Percentiles rank a stretch among this genome's conserved stretches.
Evolutionary conservation across 2,329 filamentous ascomycete genomes (phyloP).

Genomic region (Emmonsiellopsis sp.): DNA sequence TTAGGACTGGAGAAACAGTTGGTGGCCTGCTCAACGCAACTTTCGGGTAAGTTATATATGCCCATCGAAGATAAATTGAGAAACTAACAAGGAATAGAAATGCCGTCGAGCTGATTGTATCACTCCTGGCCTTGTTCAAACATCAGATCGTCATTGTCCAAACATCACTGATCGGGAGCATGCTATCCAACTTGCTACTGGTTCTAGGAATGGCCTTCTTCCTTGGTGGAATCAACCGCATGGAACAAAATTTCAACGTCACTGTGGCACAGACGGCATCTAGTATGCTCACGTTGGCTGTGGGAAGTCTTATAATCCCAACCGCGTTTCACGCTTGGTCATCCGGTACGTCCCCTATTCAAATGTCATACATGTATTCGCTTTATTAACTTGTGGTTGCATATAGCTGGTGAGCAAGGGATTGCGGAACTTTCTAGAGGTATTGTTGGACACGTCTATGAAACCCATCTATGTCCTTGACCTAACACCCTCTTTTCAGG

Average conservation of each 20-base stretch:
- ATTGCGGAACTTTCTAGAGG: constrained; percentile 26
- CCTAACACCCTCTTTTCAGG: constrained; percentile 18
- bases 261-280: constrained; percentile 86
- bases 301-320: constrained; percentile 76
- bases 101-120: constrained; percentile 81
- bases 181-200: constrained; percentile 80
- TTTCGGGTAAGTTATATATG: constrained; percentile 49
- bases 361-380: constrained; percentile 2
- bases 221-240: constrained; percentile 66
- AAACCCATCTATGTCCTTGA: constrained; percentile 1
- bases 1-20: constrained; percentile 64
- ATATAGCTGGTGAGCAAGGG: constrained; percentile 17
- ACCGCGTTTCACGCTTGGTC: constrained; percentile 67
- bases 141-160: constrained; percentile 76
- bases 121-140: constrained; percentile 69
- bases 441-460: constrained; percentile 4
- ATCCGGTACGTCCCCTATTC: constrained; percentile 18
- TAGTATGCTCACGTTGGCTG: constrained; percentile 67
- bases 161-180: constrained; percentile 83
- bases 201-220: constrained; percentile 92
- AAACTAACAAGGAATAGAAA: constrained; percentile 42
- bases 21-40: constrained; percentile 84
- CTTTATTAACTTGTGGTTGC: not conserved
- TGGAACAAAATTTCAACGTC: constrained; percentile 83
- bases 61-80: not conserved